A percentile compares a stretch with the other conserved stretches of the same genome.
These are phyloP conservation scores for Remersonia thermophila DNA, from an alignment of 2,329 filamentous ascomycete species.

Conservation along the genomic window DNA sequence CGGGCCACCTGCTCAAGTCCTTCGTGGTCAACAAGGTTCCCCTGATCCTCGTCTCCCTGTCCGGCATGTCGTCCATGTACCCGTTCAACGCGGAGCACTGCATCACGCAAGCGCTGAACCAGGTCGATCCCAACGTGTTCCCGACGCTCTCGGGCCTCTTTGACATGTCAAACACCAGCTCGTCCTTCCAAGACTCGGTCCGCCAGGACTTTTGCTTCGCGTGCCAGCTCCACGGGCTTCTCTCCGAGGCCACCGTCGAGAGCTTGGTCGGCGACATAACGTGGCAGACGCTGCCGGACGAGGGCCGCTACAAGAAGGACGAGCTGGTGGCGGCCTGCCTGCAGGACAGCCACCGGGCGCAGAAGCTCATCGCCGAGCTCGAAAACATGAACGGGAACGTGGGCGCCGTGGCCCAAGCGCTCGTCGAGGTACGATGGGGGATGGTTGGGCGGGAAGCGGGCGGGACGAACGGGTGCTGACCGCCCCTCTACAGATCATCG, in stretches of 20 bases:
- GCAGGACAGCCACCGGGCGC: conserved; percentile 60
- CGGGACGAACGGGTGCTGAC: not conserved
- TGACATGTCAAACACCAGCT: conserved; percentile 43
- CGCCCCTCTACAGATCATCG: conserved; percentile 41
- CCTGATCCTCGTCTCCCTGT: conserved; percentile 39
- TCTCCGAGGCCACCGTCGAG: conserved; percentile 66
- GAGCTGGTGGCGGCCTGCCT: conserved; percentile 67
- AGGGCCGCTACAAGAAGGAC: conserved; percentile 66
- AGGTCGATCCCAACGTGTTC: conserved; percentile 71
- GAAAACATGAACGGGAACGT: conserved; percentile 88
- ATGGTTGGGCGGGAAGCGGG: not conserved
- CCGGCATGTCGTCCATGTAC: conserved; percentile 47
- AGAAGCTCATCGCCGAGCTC: conserved; percentile 66
- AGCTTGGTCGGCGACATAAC: conserved; percentile 73
- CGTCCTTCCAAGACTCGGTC: conserved; percentile 45
- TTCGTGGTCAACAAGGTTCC: conserved; percentile 66
- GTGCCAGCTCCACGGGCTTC: conserved; percentile 77
- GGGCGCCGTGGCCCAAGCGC: conserved; percentile 68
- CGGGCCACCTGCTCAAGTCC: conserved; percentile 66
- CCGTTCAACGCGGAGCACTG: conserved; percentile 63
- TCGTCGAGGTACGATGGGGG: conserved; percentile 55
- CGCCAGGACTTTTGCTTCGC: conserved; percentile 73
- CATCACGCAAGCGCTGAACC: conserved; percentile 58
- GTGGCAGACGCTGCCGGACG: conserved; percentile 62
- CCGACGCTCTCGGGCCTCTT: conserved; percentile 48